Evolutionary conservation across 352 stramenopile genomes (phyloP).

Genomic region (Blastocystis sp.): DNA sequence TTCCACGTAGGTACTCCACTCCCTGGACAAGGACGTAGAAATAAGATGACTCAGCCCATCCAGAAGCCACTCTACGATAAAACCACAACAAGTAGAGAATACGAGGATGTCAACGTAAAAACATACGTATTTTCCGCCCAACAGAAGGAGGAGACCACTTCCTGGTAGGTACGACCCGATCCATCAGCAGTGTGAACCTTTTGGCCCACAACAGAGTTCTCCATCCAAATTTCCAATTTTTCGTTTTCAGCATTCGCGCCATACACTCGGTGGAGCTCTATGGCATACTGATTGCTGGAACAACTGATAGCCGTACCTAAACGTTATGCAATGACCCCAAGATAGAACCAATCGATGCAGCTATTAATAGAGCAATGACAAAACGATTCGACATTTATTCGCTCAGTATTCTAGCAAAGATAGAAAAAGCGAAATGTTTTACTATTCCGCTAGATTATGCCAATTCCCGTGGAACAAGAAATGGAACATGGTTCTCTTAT

Average conservation of each 20-base stretch:
- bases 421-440: neutral
- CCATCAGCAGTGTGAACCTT: constrained; percentile 27
- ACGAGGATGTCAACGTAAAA: constrained; percentile 49
- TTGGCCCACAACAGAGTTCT: constrained; percentile 35
- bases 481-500: neutral
- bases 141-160: constrained; percentile 5
- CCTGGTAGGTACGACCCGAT: constrained; percentile 23
- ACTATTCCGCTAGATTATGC: neutral
- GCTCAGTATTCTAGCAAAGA: neutral
- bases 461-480: neutral
- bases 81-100: neutral
- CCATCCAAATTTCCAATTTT: constrained; percentile 46
- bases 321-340: neutral
- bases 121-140: constrained; percentile 13
- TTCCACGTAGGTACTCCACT: constrained; percentile 27
- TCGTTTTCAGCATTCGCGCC: constrained; percentile 29
- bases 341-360: neutral
- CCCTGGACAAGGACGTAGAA: constrained; percentile 15
- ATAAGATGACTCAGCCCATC: constrained; percentile 31
- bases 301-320: constrained; percentile 21
- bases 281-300: neutral
- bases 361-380: constrained; percentile 37
- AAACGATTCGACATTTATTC: neutral
- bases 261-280: constrained; percentile 21
- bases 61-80: neutral